Evolutionary conservation across 768 basidiomycete genomes (phyloP), one percentile per base, ranked within the genome.

Genomic region (Naganishia kalamii): DNA sequence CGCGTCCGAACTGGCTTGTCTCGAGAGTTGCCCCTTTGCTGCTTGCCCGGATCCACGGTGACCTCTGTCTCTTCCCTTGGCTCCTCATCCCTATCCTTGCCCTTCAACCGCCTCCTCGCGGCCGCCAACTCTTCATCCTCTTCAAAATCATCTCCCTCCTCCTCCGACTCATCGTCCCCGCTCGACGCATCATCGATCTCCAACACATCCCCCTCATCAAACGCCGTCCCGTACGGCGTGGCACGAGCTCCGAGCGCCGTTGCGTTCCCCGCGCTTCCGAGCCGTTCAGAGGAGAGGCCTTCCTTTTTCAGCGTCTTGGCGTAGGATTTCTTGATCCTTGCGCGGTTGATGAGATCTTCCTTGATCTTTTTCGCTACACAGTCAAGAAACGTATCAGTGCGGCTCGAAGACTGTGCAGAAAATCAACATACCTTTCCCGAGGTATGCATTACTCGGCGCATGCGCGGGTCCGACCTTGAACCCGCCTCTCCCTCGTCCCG

Each of bases 291-390:
- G 63, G 87, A 82, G 11, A 93, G 83, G 85, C 92, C 92, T 65
- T 84, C 82, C 74, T 84, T 83, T 78, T 91, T 93, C 65, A 93
- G 81, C 70, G 85, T 86, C 76, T 84, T 88, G 21, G 92, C 91
- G 67, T 74, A 79, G 13, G 65, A 60, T 62, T 73, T 72, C 70
- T 79, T 79, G 67, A 77, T 70, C 64, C 73, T 72, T 1, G 77
- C 74, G 59, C 74, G 68, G 51, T 70, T 65, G 43, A 77, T 75
- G 65, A 77, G 62, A 41, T 74, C 75, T 37, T 73, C 69, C 63
- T 79, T 76, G 59, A 79, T 75, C 64, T 79, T 79, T 47, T 74
- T 71, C 25, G 75, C 77, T 78, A 60, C 32, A 33, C 23, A 25
- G 41, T 23, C 41, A 7, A 19, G 6, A 27, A 49, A 37, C 46